Evolutionary conservation across 768 basidiomycete species (phyloP), one percentile per base, ranked within the genome.

Genomic region (Mycena amicta): DNA sequence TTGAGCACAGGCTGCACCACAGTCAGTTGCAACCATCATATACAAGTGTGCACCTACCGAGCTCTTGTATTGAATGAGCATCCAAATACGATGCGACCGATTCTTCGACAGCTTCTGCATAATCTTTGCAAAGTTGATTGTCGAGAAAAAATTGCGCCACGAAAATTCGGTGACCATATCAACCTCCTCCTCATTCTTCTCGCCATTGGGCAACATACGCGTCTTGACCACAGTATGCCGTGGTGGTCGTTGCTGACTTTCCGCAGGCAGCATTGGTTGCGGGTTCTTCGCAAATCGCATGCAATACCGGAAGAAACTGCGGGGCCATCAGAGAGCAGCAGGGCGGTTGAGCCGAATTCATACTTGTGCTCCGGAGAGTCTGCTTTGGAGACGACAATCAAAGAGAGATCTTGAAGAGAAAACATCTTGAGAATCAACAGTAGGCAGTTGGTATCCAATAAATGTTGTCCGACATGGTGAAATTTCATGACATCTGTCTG

Each of bases 71-170:
- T 97, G 95, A 6, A 95, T 93, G 51, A 99, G 80, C 85, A 98
- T 91, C 79, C 91, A 89, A 57, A 98, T 97, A 23, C 97, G 83
- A 72, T 98, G 94, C 2, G 92, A 92, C 33, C 95, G 87, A 63
- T 90, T 89, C 73, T 99, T 99, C 2, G 95, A 95, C 61, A 99
- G 72, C 73, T 98, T 98, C 71, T 99, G 96, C 87, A 99, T 90
- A 62, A 99, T 91, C 72, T 94, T 95, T 8, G 95, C 90, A 70
- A 98, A 97, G 71, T 98, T 99, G 74, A 98, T 96, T 22, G 90
- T 88, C 27, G 93, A 86, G 75, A 98, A 98, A 74, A 99, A 98
- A 73, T 98, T 98, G 50, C 97, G 77, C 94, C 96, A 98, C 3
- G 94, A 96, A 71, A 92, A 99, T 31, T 98, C 94, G 13, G 89